A percentile compares a stretch with the other conserved stretches of the same genome.
Conservation (phyloP, 495 filamentous ascomycete species). For the Halenospora varia region DNA sequence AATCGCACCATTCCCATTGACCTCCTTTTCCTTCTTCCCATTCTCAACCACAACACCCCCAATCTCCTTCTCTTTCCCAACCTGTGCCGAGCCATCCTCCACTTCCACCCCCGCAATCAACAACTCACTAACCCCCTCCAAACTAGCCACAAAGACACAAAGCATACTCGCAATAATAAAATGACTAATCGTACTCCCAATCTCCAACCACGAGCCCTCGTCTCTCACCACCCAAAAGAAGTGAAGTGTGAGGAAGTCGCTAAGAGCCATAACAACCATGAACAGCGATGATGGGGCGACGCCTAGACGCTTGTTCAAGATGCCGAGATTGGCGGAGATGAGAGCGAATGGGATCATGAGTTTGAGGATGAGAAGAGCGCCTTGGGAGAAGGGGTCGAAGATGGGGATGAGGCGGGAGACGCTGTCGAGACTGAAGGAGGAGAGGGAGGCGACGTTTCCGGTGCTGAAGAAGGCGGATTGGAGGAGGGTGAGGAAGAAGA, state of each 20-base stretch:
- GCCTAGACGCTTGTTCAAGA: constrained; percentile 81
- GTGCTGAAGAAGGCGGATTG: constrained; percentile 97
- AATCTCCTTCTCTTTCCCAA: constrained; percentile 25
- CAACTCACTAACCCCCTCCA: constrained; percentile 82
- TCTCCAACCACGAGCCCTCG: constrained; percentile 96
- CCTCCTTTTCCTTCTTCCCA: too few relatives aligned
- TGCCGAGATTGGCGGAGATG: constrained; percentile 88
- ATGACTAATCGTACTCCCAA: constrained; percentile 91
- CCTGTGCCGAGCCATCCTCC: constrained; percentile 29
- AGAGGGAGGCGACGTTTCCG: constrained; percentile 92
- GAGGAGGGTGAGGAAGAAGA: constrained; percentile 93
- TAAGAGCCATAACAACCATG: constrained; percentile 90
- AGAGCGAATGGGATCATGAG: constrained; percentile 91
- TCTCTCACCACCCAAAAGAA: constrained; percentile 98
- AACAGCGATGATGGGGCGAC: constrained; percentile 83
- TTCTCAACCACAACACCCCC: constrained; percentile 12
- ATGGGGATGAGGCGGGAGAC: constrained; percentile 89
- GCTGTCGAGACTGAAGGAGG: constrained; percentile 89
- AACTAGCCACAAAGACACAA: constrained; percentile 82
- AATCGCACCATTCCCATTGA: too few relatives aligned
- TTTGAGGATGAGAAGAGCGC: constrained; percentile 82
- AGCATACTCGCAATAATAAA: constrained; percentile 88
- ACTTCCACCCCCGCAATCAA: constrained; percentile 83
- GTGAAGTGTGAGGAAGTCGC: constrained; percentile 88
- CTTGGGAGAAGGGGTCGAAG: constrained; percentile 92